A percentile compares a stretch with the other conserved stretches of the same genome.
Evolutionary conservation across 1,139 yeast genomes (phyloP).

Genomic region (Geotrichum restrictum): DNA sequence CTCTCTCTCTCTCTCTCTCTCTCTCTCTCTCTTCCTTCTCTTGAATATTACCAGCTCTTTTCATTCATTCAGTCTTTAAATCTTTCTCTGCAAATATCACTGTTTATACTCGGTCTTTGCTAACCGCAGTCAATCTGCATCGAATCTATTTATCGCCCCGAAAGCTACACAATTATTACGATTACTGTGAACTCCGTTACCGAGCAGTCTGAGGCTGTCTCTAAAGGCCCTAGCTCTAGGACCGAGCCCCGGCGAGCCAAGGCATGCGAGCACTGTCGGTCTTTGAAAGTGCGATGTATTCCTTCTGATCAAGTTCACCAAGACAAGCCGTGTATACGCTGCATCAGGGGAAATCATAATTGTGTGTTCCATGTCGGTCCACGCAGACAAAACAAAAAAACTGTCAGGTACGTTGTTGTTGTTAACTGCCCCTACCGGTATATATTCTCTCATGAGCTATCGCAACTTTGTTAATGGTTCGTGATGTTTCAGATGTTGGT

Average conservation of each 20-base stretch:
- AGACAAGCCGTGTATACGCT: conserved; percentile 65
- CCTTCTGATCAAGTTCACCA: conserved; percentile 61
- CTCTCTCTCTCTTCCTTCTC: too few relatives aligned
- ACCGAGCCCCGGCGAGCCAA: conserved; percentile 41
- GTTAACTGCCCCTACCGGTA: not conserved
- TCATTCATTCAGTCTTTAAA: too few relatives aligned
- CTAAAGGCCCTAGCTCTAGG: conserved; percentile 2
- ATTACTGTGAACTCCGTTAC: conserved; percentile 2
- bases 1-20: too few relatives aligned
- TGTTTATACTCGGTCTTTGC: not conserved
- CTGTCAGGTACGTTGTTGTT: conserved; percentile 32
- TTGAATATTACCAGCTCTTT: too few relatives aligned
- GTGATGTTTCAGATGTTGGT: too few relatives aligned
- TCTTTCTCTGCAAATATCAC: too few relatives aligned
- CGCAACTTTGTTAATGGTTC: too few relatives aligned
- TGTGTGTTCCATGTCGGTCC: conserved; percentile 69
- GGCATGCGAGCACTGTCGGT: conserved; percentile 80
- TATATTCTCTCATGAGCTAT: not conserved
- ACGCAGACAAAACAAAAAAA: conserved; percentile 47
- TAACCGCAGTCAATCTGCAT: too few relatives aligned
- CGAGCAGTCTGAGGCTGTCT: not conserved
- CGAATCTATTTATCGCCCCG: not conserved
- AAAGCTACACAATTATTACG: not conserved
- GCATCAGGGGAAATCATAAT: conserved; percentile 56
- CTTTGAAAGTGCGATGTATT: conserved; percentile 77